Evolutionary conservation across 1,139 yeast species (phyloP).

Genomic region (Diutina ranongensis): DNA sequence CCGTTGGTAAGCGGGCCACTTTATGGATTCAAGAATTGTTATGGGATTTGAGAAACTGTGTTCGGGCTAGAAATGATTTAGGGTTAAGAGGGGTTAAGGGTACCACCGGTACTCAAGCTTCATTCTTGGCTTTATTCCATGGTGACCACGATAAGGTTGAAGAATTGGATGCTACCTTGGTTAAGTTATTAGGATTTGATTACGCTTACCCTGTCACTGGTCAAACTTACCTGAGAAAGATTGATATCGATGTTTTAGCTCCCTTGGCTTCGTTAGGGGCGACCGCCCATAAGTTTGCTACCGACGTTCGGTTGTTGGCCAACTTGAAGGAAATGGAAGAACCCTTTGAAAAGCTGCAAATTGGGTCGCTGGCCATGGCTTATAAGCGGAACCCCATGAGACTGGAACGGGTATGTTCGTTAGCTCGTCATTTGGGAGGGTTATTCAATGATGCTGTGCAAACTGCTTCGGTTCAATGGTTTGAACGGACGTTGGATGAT

Average conservation of each 20-base stretch:
- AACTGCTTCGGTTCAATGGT: constrained; percentile 98
- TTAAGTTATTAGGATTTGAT: constrained; percentile 85
- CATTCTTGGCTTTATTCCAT: constrained; percentile 87
- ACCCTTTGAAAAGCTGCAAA: constrained; percentile 95
- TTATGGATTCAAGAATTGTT: constrained; percentile 95
- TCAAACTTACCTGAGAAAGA: constrained; percentile 95
- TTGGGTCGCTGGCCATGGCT: constrained; percentile 98
- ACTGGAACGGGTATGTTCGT: constrained; percentile 95
- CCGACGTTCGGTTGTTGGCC: constrained; percentile 92
- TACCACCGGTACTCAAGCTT: constrained; percentile 98
- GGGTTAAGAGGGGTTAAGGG: constrained; percentile 99
- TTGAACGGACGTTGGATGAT: constrained; percentile 97
- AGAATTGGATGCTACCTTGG: constrained; percentile 80
- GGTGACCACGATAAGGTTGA: constrained; percentile 97
- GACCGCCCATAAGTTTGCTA: constrained; percentile 94
- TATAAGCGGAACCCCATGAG: constrained; percentile 99
- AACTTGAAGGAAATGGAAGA: constrained; percentile 96
- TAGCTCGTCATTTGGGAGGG: constrained; percentile 90
- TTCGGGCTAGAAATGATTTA: constrained; percentile 90
- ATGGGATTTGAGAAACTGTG: constrained; percentile 95
- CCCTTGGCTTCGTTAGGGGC: constrained; percentile 96
- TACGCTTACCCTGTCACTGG: constrained; percentile 97
- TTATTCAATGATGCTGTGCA: constrained; percentile 87
- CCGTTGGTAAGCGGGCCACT: constrained; percentile 97
- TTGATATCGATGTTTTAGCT: constrained; percentile 85